Evolutionary conservation across 805 yeast species (phyloP).

Genomic region (Starmerella stigmatis): DNA sequence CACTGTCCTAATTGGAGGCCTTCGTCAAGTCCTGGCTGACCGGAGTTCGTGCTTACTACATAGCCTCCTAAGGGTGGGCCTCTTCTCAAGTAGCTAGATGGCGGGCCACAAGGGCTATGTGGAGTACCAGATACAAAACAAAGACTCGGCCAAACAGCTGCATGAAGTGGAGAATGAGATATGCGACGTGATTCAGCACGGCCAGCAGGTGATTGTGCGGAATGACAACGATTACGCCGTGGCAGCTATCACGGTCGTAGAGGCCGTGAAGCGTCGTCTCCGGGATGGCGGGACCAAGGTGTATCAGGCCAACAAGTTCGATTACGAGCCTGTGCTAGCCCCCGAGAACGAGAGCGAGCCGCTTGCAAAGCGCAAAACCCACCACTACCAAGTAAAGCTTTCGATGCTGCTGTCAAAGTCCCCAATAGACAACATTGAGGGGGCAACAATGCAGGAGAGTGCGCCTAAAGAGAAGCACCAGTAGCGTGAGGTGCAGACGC

Average conservation of each 20-base stretch:
- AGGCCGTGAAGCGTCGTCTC: constrained; percentile 10
- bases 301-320: constrained; percentile 10
- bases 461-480: background rate
- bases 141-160: background rate
- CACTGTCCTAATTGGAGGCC: too few relatives aligned
- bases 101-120: background rate
- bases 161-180: background rate
- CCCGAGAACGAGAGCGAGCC: constrained; percentile 5
- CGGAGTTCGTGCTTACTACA: too few relatives aligned
- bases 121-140: background rate
- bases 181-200: background rate
- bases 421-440: background rate
- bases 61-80: too few relatives aligned
- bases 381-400: constrained; percentile 8
- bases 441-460: constrained; percentile 7
- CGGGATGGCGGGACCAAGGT: background rate
- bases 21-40: too few relatives aligned
- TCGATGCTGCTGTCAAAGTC: constrained; percentile 3
- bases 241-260: constrained; percentile 9
- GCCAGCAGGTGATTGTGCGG: constrained; percentile 2
- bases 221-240: constrained; percentile 11
- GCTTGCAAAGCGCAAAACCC: constrained; percentile 11
- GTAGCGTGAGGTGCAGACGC: too few relatives aligned
- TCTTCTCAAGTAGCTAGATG: background rate
- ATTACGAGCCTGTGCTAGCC: constrained; percentile 2